A percentile compares a stretch with the other conserved stretches of the same genome.
Evolutionary conservation across 2,329 filamentous ascomycete genomes (phyloP).

Genomic region (Albifimbria verrucaria): DNA sequence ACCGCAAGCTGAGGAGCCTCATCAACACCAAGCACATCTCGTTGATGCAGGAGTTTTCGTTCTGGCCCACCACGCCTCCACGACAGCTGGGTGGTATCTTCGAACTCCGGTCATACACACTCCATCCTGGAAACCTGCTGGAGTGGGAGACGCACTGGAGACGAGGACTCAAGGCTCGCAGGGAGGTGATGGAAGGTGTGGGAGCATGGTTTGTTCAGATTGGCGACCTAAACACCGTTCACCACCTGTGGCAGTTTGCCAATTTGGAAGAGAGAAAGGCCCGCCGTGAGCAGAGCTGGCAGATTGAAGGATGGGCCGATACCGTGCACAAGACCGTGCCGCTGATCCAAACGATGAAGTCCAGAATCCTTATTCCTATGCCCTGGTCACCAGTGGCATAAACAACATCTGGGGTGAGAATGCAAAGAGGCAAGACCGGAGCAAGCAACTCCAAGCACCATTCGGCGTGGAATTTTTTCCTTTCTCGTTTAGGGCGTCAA

Average conservation of each 20-base stretch:
- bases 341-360: constrained; percentile 95
- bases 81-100: constrained; percentile 89
- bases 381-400: constrained; percentile 92
- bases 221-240: constrained; percentile 93
- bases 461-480: background rate
- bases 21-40: constrained; percentile 83
- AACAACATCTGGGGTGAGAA: too few relatives aligned
- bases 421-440: too few relatives aligned
- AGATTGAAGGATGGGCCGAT: constrained; percentile 90
- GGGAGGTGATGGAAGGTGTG: constrained; percentile 97
- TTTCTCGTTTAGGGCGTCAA: background rate
- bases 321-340: constrained; percentile 98
- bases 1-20: constrained; percentile 78
- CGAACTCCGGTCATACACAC: constrained; percentile 92
- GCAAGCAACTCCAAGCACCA: background rate
- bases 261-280: constrained; percentile 91
- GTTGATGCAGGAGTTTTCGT: constrained; percentile 99
- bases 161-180: constrained; percentile 80
- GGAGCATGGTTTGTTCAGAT: constrained; percentile 99
- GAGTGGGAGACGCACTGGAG: constrained; percentile 99
- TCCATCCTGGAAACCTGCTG: constrained; percentile 91
- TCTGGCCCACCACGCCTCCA: constrained; percentile 94
- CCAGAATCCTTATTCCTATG: constrained; percentile 87
- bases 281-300: constrained; percentile 91
- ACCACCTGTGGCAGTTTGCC: constrained; percentile 98